phyloP scores from a whole-genome alignment of 176 grass and related monocot genomes.

The Rhynchospora tenuis region DNA sequence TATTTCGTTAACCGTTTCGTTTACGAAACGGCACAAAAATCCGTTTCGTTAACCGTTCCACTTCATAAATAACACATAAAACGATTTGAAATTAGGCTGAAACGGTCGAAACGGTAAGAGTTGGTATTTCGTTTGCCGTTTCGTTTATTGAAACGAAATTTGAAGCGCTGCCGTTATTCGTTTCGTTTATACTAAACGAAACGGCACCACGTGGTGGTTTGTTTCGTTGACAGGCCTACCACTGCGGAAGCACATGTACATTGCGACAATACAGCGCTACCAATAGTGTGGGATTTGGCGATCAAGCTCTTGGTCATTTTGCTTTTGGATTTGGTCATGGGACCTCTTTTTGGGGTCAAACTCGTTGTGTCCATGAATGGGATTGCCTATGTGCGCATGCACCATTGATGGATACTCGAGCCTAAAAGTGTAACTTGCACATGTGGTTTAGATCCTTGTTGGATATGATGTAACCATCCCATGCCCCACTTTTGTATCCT shows the following conservation, averaged over 20 bases:
- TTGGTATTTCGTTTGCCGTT: too few relatives aligned
- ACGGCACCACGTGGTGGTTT: too few relatives aligned
- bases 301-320: not conserved
- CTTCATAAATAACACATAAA: too few relatives aligned
- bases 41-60: too few relatives aligned
- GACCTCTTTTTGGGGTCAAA: not conserved
- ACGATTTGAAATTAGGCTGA: too few relatives aligned
- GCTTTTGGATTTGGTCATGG: constrained; percentile 13
- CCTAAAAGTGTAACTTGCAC: not conserved
- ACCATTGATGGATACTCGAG: not conserved
- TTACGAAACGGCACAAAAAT: too few relatives aligned
- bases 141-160: too few relatives aligned
- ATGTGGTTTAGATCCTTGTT: not conserved
- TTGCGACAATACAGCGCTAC: not conserved
- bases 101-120: too few relatives aligned
- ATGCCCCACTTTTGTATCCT: not conserved
- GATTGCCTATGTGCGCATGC: constrained; percentile 16
- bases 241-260: not conserved
- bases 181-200: too few relatives aligned
- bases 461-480: not conserved
- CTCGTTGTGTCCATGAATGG: not conserved
- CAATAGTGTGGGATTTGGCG: constrained; percentile 10
- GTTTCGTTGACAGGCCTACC: too few relatives aligned
- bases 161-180: too few relatives aligned
- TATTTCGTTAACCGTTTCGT: too few relatives aligned